Percentiles rank a stretch among this genome's conserved stretches.
Evolutionary conservation across 1,284 basidiomycete species (phyloP).

Genomic region (Abortiporus biennis): DNA sequence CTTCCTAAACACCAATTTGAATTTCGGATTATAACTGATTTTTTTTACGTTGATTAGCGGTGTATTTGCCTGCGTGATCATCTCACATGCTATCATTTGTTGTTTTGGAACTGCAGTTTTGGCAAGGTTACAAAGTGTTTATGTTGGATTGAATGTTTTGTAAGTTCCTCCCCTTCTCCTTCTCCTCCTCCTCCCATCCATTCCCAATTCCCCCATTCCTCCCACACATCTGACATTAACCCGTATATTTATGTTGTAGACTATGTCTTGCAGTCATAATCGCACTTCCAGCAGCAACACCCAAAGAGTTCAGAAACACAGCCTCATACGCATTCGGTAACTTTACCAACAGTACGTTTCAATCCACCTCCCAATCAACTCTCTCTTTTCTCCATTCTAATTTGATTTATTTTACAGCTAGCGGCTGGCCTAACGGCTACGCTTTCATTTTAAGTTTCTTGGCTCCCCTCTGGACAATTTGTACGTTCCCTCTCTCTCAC

Average conservation of each 20-base stretch:
- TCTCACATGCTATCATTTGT: constrained; percentile 55
- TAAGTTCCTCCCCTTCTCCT: too few species aligned
- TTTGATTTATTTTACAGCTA: too few species aligned
- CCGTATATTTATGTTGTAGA: constrained; percentile 10
- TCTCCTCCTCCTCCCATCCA: too few species aligned
- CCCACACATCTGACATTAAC: constrained; percentile 2
- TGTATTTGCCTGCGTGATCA: constrained; percentile 50
- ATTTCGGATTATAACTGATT: not conserved
- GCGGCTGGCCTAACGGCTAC: constrained; percentile 67
- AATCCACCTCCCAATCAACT: not conserved
- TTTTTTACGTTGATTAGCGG: constrained; percentile 36
- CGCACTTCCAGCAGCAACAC: constrained; percentile 23
- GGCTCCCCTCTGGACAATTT: constrained; percentile 76
- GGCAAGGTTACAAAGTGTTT: constrained; percentile 70
- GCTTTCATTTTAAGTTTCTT: constrained; percentile 76
- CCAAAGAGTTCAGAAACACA: constrained; percentile 19
- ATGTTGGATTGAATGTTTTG: constrained; percentile 63
- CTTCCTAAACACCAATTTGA: too few species aligned
- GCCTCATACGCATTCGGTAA: constrained; percentile 21
- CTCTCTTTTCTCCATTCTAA: not conserved
- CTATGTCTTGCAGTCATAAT: constrained; percentile 24
- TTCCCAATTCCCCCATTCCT: not conserved
- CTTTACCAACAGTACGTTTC: constrained; percentile 30
- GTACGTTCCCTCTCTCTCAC: constrained; percentile 31
- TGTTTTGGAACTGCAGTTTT: constrained; percentile 62